Evolutionary conservation across 73 alveolate species (phyloP).

Genomic region (Paramecium biaurelia): DNA sequence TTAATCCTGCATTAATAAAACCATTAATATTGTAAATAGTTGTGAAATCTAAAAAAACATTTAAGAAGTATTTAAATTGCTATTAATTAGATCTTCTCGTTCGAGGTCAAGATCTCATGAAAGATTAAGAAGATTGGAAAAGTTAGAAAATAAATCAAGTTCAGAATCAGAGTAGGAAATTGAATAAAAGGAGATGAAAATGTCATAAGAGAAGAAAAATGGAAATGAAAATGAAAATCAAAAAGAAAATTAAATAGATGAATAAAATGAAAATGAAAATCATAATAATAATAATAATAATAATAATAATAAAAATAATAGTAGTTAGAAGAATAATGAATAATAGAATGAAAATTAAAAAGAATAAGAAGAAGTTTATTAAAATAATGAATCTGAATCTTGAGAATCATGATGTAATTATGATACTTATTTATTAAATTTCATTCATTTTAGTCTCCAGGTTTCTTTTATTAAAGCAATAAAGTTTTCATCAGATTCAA

Average conservation of each 20-base stretch:
- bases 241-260: neutral
- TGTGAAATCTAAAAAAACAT: slow-evolving; percentile 36
- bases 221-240: neutral
- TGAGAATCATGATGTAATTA: neutral
- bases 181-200: neutral
- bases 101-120: slow-evolving; percentile 41
- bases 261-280: neutral
- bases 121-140: slow-evolving; percentile 43
- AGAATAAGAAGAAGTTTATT: neutral
- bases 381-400: slow-evolving; percentile 18
- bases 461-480: slow-evolving; percentile 65
- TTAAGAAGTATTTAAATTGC: neutral
- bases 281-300: neutral
- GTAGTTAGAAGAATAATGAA: neutral
- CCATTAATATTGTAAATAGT: slow-evolving; percentile 7
- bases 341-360: neutral
- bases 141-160: slow-evolving; percentile 16
- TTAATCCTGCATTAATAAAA: neutral
- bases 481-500: slow-evolving; percentile 72
- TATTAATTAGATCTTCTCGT: neutral
- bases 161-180: slow-evolving; percentile 13
- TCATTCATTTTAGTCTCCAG: slow-evolving; percentile 65
- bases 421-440: slow-evolving; percentile 21
- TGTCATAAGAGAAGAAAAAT: neutral
- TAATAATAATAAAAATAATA: neutral